Evolutionary conservation across 176 grass and related monocot genomes (phyloP), one percentile per base, ranked within the genome.

Genomic region (Oryza meridionalis): DNA sequence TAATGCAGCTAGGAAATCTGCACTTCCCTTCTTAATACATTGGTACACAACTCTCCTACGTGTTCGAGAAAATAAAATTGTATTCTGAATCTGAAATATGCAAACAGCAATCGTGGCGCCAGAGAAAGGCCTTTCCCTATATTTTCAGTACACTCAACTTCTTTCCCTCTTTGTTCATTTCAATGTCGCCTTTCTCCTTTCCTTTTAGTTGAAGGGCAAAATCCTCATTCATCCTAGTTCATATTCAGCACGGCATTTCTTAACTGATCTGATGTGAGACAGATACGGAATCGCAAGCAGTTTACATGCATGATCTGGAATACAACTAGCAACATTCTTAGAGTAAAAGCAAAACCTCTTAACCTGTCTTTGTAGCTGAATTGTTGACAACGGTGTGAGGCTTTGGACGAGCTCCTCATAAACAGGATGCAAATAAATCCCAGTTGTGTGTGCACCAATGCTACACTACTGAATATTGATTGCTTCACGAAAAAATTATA

Each of bases 281-380:
- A 35, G 16, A 70, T 31, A 66, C 2, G 51, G 75, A 65, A 43
- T 50, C 42, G 13, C 77, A 22, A 0, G n/a, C 32, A 11, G 16
- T 12, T 44, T 53, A 22, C 73, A 51, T 65, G 73, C 53, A 51
- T 65, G 73, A 43, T 82, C 8, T 58, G 55, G 79, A n/a, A n/a
- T 38, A 2, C 19, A 29, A 29, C 17, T 7, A 40, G 5, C 7
- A 71, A 13, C 10, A 45, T 77, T 77, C 31, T 55, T 77, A 11
- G 31, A 72, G 8, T 62, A 72, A 40, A 86, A 78, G 78, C 72
- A 72, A 79, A 69, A 72, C 19, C 46, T 24, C 21, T 62, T 17
- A 62, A 29, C 37, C 44, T 72, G 74, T 11, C 72, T 29, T 67
- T 9, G 6, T 51, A 70, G 31, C 16, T 67, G 59, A 64, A 51